Conservation (phyloP, 257 asterid genomes). For the Mitragyna speciosa region DNA sequence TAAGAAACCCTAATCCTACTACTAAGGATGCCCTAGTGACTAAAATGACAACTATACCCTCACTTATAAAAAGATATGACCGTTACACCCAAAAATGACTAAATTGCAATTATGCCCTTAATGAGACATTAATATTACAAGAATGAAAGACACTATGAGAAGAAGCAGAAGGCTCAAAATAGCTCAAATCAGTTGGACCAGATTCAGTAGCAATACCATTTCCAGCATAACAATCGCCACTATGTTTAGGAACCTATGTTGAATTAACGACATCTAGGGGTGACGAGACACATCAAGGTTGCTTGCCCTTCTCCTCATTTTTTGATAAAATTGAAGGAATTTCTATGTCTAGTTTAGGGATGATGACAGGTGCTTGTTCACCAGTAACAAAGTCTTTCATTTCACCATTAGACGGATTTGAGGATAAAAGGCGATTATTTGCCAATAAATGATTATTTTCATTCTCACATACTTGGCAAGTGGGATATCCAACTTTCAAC, state of each 20-base stretch:
- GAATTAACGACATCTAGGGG: slow-evolving; percentile 44
- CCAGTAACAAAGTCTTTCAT: slow-evolving; percentile 36
- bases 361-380: slow-evolving; percentile 35
- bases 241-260: slow-evolving; percentile 34
- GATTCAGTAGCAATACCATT: slow-evolving; percentile 13
- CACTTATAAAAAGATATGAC: too few species aligned
- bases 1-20: too few species aligned
- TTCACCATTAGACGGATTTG: slow-evolving; percentile 31
- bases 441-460: slow-evolving; percentile 28
- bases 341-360: slow-evolving; percentile 34
- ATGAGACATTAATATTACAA: too few species aligned
- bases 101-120: too few species aligned
- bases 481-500: slow-evolving; percentile 33
- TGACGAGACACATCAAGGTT: slow-evolving; percentile 40
- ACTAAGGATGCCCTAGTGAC: too few species aligned
- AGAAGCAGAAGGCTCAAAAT: slow-evolving; percentile 51
- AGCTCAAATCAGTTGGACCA: slow-evolving; percentile 52
- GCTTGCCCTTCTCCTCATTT: slow-evolving; percentile 33
- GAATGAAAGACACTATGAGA: slow-evolving; percentile 71
- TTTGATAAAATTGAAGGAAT: slow-evolving; percentile 32
- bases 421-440: slow-evolving; percentile 34
- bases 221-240: slow-evolving; percentile 35
- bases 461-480: slow-evolving; percentile 33
- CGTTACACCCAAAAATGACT: too few species aligned
- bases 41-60: too few species aligned